Percentiles rank a stretch among this genome's conserved stretches.
These are phyloP conservation scores for Candida odintsovae DNA, from an alignment of 805 yeast genomes.

Conservation along the genomic window DNA sequence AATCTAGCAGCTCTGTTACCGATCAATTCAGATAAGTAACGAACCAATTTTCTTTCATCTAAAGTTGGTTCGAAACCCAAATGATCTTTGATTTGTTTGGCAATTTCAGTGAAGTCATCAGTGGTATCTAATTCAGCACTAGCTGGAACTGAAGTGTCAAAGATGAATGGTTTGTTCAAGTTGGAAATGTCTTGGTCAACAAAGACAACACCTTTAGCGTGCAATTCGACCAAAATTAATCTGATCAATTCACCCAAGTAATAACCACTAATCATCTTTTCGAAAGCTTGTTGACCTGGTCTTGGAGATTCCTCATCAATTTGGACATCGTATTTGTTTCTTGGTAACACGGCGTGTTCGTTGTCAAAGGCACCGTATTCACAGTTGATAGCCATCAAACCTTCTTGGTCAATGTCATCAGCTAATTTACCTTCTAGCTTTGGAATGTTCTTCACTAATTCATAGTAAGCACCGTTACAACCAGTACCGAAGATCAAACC, in stretches of 20 bases:
- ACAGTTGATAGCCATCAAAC: conserved; percentile 94
- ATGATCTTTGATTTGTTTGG: conserved; percentile 51
- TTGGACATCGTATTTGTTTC: conserved; percentile 79
- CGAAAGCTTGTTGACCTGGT: conserved; percentile 93
- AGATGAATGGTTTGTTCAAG: conserved; percentile 57
- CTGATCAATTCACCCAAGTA: conserved; percentile 91
- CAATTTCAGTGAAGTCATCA: conserved; percentile 73
- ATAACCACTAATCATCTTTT: conserved; percentile 96
- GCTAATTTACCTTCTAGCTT: conserved; percentile 71
- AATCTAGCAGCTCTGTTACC: conserved; percentile 92
- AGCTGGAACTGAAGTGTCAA: conserved; percentile 90
- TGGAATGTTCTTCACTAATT: conserved; percentile 63
- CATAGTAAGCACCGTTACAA: conserved; percentile 95
- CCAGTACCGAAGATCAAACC: conserved; percentile 98
- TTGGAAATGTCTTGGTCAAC: conserved; percentile 59
- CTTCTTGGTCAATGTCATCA: conserved; percentile 53
- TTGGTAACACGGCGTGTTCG: conserved; percentile 76
- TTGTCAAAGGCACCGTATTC: conserved; percentile 98
- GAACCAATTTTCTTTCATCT: conserved; percentile 76
- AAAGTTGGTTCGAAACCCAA: conserved; percentile 62
- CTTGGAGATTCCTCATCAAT: conserved; percentile 88
- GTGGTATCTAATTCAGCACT: conserved; percentile 84
- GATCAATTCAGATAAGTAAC: conserved; percentile 76
- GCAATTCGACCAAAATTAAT: conserved; percentile 68
- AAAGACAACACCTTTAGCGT: conserved; percentile 61